Percentiles rank a stretch among this genome's conserved stretches.
These are phyloP conservation scores for Brettanomyces custersianus DNA, from an alignment of 805 yeast genomes.

Conservation along the genomic window DNA sequence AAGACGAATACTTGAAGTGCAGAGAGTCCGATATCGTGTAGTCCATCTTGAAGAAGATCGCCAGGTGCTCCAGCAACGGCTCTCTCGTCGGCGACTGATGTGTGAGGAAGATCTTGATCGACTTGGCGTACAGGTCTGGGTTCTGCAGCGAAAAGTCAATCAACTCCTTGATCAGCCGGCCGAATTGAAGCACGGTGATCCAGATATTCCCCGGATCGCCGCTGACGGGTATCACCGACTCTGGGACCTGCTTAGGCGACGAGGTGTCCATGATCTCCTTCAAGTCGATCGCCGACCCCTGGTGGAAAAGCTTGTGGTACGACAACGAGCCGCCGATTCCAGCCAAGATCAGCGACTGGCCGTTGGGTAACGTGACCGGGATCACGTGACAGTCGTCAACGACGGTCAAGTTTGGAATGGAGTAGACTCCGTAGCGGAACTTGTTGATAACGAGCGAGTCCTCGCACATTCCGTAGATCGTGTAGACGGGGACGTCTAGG, in stretches of 20 bases:
- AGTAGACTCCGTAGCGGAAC: conserved; percentile 45
- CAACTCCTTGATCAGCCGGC: conserved; percentile 47
- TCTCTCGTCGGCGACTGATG: conserved; percentile 68
- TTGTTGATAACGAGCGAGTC: conserved; percentile 60
- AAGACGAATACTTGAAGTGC: conserved; percentile 62
- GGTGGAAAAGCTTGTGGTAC: conserved; percentile 59
- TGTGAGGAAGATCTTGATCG: conserved; percentile 53
- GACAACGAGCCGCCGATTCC: conserved; percentile 71
- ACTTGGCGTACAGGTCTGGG: conserved; percentile 22
- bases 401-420: conserved; percentile 47
- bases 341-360: conserved; percentile 43
- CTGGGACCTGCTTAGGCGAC: conserved; percentile 16
- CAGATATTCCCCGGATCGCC: conserved; percentile 63
- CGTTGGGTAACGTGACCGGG: conserved; percentile 31
- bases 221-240: conserved; percentile 39
- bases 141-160: conserved; percentile 28
- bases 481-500: conserved; percentile 58
- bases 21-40: conserved; percentile 65
- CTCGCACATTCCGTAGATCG: conserved; percentile 70
- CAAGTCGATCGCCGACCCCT: conserved; percentile 38
- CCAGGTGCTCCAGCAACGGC: conserved; percentile 58
- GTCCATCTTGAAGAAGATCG: conserved; percentile 59
- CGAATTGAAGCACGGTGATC: conserved; percentile 65
- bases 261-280: conserved; percentile 22
- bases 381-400: conserved; percentile 50